Evolutionary conservation across 176 grass and related monocot genomes (phyloP), one percentile per base, ranked within the genome.

Genomic region (Triticum turgidum): DNA sequence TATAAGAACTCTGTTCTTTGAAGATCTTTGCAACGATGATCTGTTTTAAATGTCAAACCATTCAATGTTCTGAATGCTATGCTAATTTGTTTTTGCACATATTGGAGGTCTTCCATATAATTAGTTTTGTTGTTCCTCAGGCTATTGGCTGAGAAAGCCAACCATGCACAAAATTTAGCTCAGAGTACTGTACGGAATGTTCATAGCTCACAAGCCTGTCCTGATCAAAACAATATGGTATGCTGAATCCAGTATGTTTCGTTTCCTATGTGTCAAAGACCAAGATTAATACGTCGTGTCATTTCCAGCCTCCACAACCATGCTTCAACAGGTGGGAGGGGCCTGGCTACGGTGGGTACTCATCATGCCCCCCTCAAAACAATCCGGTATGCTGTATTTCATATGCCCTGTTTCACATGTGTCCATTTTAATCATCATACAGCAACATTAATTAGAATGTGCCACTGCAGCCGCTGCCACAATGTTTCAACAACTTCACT

Each of bases 181-280:
- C 25, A 77, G 27, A 21, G 27, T 32, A 32, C 15, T 9, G 27
- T 5, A 33, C 17, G 10, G 2, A 77, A 56, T 56, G 15, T 21
- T 77, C 74, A 45, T 73, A 56, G 25, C 25, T 77, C 74, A 56
- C 9, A 3, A 0, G 14, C 2, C 9, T 9, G 1, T 77, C 27
- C 74, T 77, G 15, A 54, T 77, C 70, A 45, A 45, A 73, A 14
- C 20, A 73, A 73, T 73, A 73, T 25, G 38, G 70, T 73, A 73
- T 45, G n/a, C 21, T 73, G n/a, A 73, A 73, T 73, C 39, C n/a
- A 44, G 21, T 71, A 71, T 71, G 9, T 71, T 20, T 71, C 21
- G 7, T 38, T 69, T 69, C 33, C 17, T 38, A 22, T 72, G 21
- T 72, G 35, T 42, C 37, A 72, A 7, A 41, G 20, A 22, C 20